phyloP scores from a whole-genome alignment of 2,329 filamentous ascomycete species.

The Elsinoe arachidis region DNA sequence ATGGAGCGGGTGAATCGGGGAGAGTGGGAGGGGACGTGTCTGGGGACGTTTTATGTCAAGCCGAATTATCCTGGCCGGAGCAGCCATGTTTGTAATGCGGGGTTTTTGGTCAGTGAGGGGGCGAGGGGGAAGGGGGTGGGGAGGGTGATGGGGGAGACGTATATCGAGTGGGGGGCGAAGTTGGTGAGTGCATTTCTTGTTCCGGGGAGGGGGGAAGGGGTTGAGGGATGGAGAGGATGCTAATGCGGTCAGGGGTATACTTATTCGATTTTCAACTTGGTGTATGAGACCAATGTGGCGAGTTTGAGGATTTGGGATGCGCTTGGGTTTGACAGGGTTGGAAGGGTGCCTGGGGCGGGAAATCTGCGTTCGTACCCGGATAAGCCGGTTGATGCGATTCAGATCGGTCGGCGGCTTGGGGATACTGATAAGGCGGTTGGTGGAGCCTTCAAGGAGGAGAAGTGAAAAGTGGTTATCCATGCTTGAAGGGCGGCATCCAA shows the following conservation, averaged over 20 bases:
- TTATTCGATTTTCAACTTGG: slow-evolving; percentile 88
- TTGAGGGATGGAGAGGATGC: too few species aligned
- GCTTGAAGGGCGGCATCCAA: too few species aligned
- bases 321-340: slow-evolving; percentile 85
- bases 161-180: slow-evolving; percentile 46
- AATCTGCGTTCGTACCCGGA: slow-evolving; percentile 40
- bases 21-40: slow-evolving; percentile 72
- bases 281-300: slow-evolving; percentile 87
- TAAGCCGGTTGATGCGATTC: slow-evolving; percentile 43
- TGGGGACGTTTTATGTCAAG: slow-evolving; percentile 90
- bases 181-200: slow-evolving; percentile 25
- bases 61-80: slow-evolving; percentile 87
- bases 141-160: slow-evolving; percentile 43
- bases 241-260: slow-evolving; percentile 57
- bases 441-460: slow-evolving; percentile 66
- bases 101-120: slow-evolving; percentile 42
- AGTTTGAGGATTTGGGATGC: slow-evolving; percentile 88
- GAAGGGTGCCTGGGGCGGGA: slow-evolving; percentile 56
- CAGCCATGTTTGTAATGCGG: slow-evolving; percentile 74
- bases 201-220: too few species aligned
- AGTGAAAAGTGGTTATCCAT: slow-evolving; percentile 64
- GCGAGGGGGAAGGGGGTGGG: slow-evolving; percentile 42
- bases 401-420: slow-evolving; percentile 52
- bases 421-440: slow-evolving; percentile 18
- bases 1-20: slow-evolving; percentile 35